phyloP scores from a whole-genome alignment of 2,329 filamentous ascomycete species.

The Huntiella decipiens region DNA sequence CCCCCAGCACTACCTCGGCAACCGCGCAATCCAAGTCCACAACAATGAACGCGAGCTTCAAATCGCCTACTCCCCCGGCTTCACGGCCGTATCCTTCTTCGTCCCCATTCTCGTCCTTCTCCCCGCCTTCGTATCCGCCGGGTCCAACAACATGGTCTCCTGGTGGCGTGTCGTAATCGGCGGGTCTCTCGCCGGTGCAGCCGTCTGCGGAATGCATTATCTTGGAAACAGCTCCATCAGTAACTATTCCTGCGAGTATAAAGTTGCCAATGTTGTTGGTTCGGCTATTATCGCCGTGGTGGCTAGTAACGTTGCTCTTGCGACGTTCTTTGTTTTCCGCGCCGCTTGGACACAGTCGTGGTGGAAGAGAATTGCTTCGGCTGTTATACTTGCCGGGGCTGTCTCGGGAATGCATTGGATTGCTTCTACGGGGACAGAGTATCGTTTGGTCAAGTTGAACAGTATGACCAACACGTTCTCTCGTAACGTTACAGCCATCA shows the following conservation, averaged over 20 bases:
- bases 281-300: slow-evolving; percentile 53
- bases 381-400: slow-evolving; percentile 48
- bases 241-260: slow-evolving; percentile 53
- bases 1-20: slow-evolving; percentile 59
- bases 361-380: slow-evolving; percentile 54
- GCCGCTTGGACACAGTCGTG: slow-evolving; percentile 59
- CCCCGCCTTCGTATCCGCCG: slow-evolving; percentile 51
- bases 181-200: slow-evolving; percentile 51
- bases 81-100: slow-evolving; percentile 61
- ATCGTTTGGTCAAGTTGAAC: slow-evolving; percentile 34
- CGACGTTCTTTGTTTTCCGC: slow-evolving; percentile 60
- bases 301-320: slow-evolving; percentile 50
- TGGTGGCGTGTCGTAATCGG: slow-evolving; percentile 41
- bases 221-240: slow-evolving; percentile 65
- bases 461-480: slow-evolving; percentile 25
- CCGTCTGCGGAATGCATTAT: slow-evolving; percentile 76
- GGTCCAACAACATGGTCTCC: slow-evolving; percentile 35
- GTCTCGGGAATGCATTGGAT: slow-evolving; percentile 84
- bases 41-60: slow-evolving; percentile 43
- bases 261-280: slow-evolving; percentile 39
- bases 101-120: slow-evolving; percentile 59
- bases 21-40: slow-evolving; percentile 55
- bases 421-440: slow-evolving; percentile 51
- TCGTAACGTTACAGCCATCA: slow-evolving; percentile 48
- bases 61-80: slow-evolving; percentile 52